phyloP scores from a whole-genome alignment of 2,329 filamentous ascomycete species.

The Scopulariopsis brevicaulis region DNA sequence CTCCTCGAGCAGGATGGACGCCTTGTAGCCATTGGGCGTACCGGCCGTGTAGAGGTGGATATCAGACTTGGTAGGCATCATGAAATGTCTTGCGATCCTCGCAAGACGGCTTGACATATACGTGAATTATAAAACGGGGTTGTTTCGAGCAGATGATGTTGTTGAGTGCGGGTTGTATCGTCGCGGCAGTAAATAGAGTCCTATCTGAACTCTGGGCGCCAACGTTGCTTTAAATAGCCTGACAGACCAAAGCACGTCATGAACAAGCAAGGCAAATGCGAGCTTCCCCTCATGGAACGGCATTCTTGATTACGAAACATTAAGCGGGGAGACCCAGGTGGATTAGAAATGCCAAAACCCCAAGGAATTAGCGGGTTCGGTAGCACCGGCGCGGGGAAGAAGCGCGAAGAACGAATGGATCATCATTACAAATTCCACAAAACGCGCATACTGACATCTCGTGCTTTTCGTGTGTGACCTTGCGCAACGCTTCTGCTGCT shows the following conservation, averaged over 20 bases:
- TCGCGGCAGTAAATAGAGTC: background rate
- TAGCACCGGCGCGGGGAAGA: too few relatives aligned
- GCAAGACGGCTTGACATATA: constrained; percentile 2
- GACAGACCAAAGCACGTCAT: background rate
- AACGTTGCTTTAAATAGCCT: background rate
- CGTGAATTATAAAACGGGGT: background rate
- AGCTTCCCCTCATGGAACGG: background rate
- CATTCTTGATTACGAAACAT: background rate
- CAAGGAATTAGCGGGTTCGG: too few relatives aligned
- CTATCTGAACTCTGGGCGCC: background rate
- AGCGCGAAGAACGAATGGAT: too few relatives aligned
- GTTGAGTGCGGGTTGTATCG: background rate
- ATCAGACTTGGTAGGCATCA: constrained; percentile 38
- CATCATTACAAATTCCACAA: too few relatives aligned
- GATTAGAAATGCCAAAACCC: too few relatives aligned
- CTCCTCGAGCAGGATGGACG: constrained; percentile 79
- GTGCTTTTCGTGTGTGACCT: too few relatives aligned
- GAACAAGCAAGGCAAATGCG: background rate
- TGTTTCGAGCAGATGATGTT: background rate
- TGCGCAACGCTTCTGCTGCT: too few relatives aligned
- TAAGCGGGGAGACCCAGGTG: too few relatives aligned
- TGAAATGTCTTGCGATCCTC: constrained; percentile 13
- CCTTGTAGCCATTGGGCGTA: constrained; percentile 86
- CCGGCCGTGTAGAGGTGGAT: constrained; percentile 74
- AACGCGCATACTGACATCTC: too few relatives aligned